Evolutionary conservation across 2,329 filamentous ascomycete genomes (phyloP).

Genomic region (Penicillium griseofulvum): DNA sequence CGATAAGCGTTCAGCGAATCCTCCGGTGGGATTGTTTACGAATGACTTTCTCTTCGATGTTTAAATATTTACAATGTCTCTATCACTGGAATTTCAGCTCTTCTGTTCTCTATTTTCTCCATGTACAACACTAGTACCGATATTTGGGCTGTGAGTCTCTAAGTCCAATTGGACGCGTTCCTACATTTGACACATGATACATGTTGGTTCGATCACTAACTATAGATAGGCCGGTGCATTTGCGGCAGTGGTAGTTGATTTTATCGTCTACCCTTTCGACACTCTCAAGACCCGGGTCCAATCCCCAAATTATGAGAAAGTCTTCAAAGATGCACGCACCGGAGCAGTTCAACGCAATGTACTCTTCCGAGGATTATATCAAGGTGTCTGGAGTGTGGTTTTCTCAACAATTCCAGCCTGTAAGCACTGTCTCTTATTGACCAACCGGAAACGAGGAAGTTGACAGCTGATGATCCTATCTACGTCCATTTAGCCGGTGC

Average conservation of each 20-base stretch:
- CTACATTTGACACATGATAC: background rate
- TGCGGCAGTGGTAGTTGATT: slow-evolving; percentile 81
- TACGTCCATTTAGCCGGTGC: slow-evolving; percentile 60
- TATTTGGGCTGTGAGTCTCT: slow-evolving; percentile 55
- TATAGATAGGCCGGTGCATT: slow-evolving; percentile 69
- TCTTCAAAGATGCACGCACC: slow-evolving; percentile 60
- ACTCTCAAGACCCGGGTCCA: slow-evolving; percentile 86
- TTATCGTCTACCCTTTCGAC: slow-evolving; percentile 83
- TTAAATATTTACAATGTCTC: background rate
- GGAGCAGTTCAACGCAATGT: slow-evolving; percentile 54
- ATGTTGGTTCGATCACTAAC: background rate
- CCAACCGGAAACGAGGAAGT: background rate
- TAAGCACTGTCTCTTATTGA: slow-evolving; percentile 32
- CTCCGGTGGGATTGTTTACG: background rate
- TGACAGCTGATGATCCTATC: background rate
- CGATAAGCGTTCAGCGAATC: background rate
- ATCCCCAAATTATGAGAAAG: slow-evolving; percentile 68
- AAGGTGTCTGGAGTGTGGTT: slow-evolving; percentile 81
- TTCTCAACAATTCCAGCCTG: slow-evolving; percentile 85
- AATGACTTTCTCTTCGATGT: background rate
- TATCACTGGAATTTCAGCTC: background rate
- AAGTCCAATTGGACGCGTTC: background rate
- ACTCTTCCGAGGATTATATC: slow-evolving; percentile 74
- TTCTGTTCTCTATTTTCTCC: background rate
- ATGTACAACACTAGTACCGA: slow-evolving; percentile 56